phyloP scores from a whole-genome alignment of 2,329 filamentous ascomycete species.

The Diaporthe velutina region DNA sequence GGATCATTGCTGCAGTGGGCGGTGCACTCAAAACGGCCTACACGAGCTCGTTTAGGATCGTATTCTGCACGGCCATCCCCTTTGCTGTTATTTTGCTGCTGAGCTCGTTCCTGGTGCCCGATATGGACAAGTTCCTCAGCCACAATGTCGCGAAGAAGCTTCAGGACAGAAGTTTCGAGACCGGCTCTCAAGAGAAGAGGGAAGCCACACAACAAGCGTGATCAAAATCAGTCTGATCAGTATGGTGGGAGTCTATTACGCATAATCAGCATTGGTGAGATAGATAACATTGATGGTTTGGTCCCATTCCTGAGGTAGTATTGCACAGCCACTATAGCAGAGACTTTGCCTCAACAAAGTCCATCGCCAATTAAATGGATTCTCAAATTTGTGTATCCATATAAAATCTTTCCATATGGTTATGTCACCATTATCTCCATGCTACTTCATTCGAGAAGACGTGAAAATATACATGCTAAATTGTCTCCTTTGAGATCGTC shows the following conservation, averaged over 20 bases:
- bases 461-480: too few species aligned
- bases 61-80: slow-evolving; percentile 56
- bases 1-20: slow-evolving; percentile 50
- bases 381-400: too few species aligned
- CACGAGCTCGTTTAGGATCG: slow-evolving; percentile 56
- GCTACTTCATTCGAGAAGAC: too few species aligned
- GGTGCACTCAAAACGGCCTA: slow-evolving; percentile 56
- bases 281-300: neutral
- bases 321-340: too few species aligned
- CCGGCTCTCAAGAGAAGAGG: neutral
- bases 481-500: too few species aligned
- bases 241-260: too few species aligned
- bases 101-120: slow-evolving; percentile 53
- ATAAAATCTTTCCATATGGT: too few species aligned
- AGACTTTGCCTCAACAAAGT: too few species aligned
- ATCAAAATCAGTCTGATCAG: neutral
- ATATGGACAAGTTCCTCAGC: slow-evolving; percentile 58
- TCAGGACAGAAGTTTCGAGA: slow-evolving; percentile 42
- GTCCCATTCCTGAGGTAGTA: neutral
- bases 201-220: neutral
- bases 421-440: too few species aligned
- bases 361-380: too few species aligned
- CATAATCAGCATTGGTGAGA: neutral
- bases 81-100: slow-evolving; percentile 55
- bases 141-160: slow-evolving; percentile 59